phyloP scores from a whole-genome alignment of 495 filamentous ascomycete species.

The Parathielavia hyrcaniae region DNA sequence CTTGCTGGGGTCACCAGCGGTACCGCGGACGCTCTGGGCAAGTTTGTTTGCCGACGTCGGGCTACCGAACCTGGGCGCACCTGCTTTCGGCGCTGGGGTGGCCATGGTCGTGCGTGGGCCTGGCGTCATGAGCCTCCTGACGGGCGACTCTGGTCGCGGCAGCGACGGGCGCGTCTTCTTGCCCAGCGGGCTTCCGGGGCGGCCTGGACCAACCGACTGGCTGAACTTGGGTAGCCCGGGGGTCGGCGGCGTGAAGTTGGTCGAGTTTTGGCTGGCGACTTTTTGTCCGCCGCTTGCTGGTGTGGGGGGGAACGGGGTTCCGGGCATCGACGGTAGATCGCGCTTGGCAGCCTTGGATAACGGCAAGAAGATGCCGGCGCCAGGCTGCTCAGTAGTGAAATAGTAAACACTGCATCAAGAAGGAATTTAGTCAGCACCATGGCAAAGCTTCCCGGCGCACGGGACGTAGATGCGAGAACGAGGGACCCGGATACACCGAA shows the following conservation, averaged over 20 bases:
- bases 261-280: constrained; percentile 44
- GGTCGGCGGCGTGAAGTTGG: constrained; percentile 57
- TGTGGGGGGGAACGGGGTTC: constrained; percentile 54
- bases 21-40: constrained; percentile 55
- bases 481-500: background rate
- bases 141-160: constrained; percentile 77
- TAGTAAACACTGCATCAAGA: constrained; percentile 57
- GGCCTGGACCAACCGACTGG: constrained; percentile 76
- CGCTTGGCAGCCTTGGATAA: constrained; percentile 75
- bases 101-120: constrained; percentile 49
- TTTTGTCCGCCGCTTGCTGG: constrained; percentile 56
- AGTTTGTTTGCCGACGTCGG: constrained; percentile 59
- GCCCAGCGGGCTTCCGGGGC: constrained; percentile 61
- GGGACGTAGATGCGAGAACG: background rate
- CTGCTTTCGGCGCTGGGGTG: constrained; percentile 41
- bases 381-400: constrained; percentile 70
- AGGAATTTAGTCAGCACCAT: constrained; percentile 13
- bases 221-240: constrained; percentile 66
- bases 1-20: constrained; percentile 53
- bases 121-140: constrained; percentile 56
- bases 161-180: constrained; percentile 71
- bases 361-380: constrained; percentile 91
- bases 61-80: constrained; percentile 52
- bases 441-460: constrained; percentile 5
- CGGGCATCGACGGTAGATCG: constrained; percentile 51